A percentile compares a stretch with the other conserved stretches of the same genome.
phyloP scores from a whole-genome alignment of 768 basidiomycete genomes.

The Brasilioporus rufonigricans region DNA sequence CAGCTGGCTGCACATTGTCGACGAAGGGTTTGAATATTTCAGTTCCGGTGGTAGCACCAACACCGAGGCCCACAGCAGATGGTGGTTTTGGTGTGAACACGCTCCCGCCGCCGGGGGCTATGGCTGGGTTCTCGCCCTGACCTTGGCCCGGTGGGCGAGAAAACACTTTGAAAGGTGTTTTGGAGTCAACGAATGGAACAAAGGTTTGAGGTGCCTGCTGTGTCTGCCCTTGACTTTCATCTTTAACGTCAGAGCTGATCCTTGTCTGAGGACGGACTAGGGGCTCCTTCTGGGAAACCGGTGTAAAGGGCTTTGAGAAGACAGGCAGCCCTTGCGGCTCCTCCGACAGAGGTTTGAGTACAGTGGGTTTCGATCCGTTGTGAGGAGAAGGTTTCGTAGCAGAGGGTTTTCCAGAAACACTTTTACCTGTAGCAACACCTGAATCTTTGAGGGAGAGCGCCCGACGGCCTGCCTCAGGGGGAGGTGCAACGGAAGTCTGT shows the following conservation, averaged over 20 bases:
- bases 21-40: conserved; percentile 39
- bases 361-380: conserved; percentile 20
- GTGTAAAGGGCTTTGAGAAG: conserved; percentile 67
- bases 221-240: conserved; percentile 17
- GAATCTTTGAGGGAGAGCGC: conserved; percentile 55
- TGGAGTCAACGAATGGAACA: conserved; percentile 38
- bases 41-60: conserved; percentile 1
- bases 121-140: conserved; percentile 37
- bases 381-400: conserved; percentile 28
- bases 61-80: conserved; percentile 7
- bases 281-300: conserved; percentile 43
- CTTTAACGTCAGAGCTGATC: conserved; percentile 13
- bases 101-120: conserved; percentile 18
- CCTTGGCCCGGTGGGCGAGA: conserved; percentile 54
- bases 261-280: conserved; percentile 25
- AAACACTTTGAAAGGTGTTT: conserved; percentile 59
- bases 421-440: conserved; percentile 13
- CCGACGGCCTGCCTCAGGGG: conserved; percentile 33
- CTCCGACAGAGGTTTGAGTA: conserved; percentile 36
- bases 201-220: conserved; percentile 36
- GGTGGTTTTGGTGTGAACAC: conserved; percentile 47
- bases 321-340: conserved; percentile 39
- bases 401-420: conserved; percentile 14
- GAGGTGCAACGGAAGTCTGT: conserved; percentile 38
- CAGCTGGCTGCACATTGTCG: conserved; percentile 19